phyloP scores from a whole-genome alignment of 2,329 filamentous ascomycete species.

The Thermomyces lanuginosus region DNA sequence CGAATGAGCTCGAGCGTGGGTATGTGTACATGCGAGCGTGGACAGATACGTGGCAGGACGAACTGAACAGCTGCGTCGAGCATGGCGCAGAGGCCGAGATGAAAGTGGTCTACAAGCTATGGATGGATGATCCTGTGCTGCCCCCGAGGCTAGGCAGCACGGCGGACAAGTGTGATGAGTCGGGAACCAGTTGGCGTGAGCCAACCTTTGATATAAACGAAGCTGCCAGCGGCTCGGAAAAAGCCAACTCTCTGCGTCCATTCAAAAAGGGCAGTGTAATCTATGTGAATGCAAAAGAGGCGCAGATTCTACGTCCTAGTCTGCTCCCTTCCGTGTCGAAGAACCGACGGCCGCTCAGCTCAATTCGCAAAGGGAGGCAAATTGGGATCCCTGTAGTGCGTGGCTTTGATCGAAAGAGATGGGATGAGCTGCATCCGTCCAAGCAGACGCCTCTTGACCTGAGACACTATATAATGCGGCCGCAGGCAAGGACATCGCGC shows the following conservation, averaged over 20 bases:
- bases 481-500: conserved; percentile 16
- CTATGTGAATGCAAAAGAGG: conserved; percentile 60
- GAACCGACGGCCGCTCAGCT: conserved; percentile 60
- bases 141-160: conserved; percentile 22
- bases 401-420: conserved; percentile 64
- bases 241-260: conserved; percentile 34
- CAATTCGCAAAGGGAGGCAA: conserved; percentile 66
- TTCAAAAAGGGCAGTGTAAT: conserved; percentile 70
- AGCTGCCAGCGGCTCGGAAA: conserved; percentile 25
- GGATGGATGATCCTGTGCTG: conserved; percentile 41
- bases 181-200: too few relatives aligned
- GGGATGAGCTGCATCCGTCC: conserved; percentile 55
- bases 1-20: conserved; percentile 83
- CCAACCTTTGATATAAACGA: conserved; percentile 22
- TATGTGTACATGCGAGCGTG: conserved; percentile 75
- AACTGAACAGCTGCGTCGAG: conserved; percentile 75
- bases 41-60: conserved; percentile 84
- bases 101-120: conserved; percentile 71
- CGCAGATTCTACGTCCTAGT: conserved; percentile 74
- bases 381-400: conserved; percentile 79
- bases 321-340: conserved; percentile 75
- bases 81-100: conserved; percentile 81
- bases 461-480: conserved; percentile 26
- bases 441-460: conserved; percentile 27
- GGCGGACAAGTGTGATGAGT: conserved; percentile 23